These are phyloP conservation scores for Cadophora sp. DNA, from an alignment of 2,329 filamentous ascomycete species.

Conservation along the genomic window DNA sequence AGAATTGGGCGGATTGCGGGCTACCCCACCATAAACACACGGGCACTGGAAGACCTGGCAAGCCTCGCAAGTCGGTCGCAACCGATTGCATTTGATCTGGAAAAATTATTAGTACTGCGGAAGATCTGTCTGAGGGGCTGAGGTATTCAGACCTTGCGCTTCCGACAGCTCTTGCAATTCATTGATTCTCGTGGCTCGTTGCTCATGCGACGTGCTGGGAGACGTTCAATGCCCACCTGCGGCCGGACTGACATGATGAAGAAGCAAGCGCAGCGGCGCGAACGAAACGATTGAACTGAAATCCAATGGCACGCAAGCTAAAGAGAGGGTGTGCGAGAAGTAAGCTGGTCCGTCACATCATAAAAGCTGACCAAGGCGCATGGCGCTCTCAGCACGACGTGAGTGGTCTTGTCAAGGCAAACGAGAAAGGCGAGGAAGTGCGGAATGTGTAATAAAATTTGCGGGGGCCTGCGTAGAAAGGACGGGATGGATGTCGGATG, in stretches of 20 bases:
- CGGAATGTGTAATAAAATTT: neutral
- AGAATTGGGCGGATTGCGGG: neutral
- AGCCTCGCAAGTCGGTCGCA: constrained; percentile 84
- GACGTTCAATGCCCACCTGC: constrained; percentile 45
- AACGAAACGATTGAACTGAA: constrained; percentile 4
- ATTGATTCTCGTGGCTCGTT: constrained; percentile 81
- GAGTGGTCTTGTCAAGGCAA: constrained; percentile 6
- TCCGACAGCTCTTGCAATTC: constrained; percentile 95
- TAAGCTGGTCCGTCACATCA: constrained; percentile 40
- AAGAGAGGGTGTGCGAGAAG: constrained; percentile 23
- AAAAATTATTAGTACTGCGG: constrained; percentile 32
- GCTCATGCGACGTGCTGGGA: constrained; percentile 45
- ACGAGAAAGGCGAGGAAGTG: neutral
- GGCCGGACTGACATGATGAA: constrained; percentile 42
- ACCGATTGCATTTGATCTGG: constrained; percentile 90
- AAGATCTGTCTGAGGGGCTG: constrained; percentile 30
- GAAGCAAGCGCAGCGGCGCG: neutral
- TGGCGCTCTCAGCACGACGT: constrained; percentile 23
- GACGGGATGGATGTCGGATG: constrained; percentile 2
- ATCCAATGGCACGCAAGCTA: constrained; percentile 9
- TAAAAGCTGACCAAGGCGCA: constrained; percentile 33
- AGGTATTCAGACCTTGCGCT: constrained; percentile 75
- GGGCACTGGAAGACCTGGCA: constrained; percentile 89
- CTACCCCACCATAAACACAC: constrained; percentile 85
- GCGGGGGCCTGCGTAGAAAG: neutral